Percentiles rank a stretch among this genome's conserved stretches.
phyloP scores from a whole-genome alignment of 441 rosid genomes.

The Bruguiera hainesii region DNA sequence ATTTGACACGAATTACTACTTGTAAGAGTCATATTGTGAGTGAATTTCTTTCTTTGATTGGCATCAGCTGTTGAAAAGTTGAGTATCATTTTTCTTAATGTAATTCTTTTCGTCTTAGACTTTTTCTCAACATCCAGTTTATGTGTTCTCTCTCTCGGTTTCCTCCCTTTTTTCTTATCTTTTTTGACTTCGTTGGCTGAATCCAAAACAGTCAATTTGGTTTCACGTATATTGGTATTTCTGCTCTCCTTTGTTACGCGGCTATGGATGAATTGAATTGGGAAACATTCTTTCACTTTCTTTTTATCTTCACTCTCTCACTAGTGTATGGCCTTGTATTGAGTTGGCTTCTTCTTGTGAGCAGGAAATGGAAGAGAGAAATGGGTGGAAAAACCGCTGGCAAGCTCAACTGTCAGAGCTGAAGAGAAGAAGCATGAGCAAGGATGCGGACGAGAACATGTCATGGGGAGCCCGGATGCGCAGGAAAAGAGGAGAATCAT shows the following conservation, averaged over 20 bases:
- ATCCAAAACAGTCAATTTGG: background rate
- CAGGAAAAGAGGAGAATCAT: slow-evolving; percentile 41
- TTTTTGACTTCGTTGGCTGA: background rate
- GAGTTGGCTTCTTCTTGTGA: slow-evolving; percentile 9
- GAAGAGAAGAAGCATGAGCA: slow-evolving; percentile 66
- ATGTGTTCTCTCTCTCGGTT: background rate
- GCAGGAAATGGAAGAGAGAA: slow-evolving; percentile 54
- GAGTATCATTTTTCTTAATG: background rate
- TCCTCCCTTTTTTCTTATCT: background rate
- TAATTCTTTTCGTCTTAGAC: background rate
- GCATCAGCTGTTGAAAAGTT: background rate
- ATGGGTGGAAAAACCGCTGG: slow-evolving; percentile 71
- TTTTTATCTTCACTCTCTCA: background rate
- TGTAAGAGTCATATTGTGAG: background rate
- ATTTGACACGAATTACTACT: background rate
- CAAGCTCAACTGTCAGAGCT: slow-evolving; percentile 67
- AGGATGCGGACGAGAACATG: slow-evolving; percentile 49
- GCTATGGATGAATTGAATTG: background rate
- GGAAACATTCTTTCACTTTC: too few relatives aligned
- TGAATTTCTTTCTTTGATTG: background rate
- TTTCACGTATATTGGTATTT: background rate
- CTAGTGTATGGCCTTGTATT: background rate
- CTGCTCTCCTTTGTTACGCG: background rate
- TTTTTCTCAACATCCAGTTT: background rate
- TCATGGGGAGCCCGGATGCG: slow-evolving; percentile 98